Evolutionary conservation across 2,329 filamentous ascomycete species (phyloP).

Genomic region (Scedosporium minutisporum): DNA sequence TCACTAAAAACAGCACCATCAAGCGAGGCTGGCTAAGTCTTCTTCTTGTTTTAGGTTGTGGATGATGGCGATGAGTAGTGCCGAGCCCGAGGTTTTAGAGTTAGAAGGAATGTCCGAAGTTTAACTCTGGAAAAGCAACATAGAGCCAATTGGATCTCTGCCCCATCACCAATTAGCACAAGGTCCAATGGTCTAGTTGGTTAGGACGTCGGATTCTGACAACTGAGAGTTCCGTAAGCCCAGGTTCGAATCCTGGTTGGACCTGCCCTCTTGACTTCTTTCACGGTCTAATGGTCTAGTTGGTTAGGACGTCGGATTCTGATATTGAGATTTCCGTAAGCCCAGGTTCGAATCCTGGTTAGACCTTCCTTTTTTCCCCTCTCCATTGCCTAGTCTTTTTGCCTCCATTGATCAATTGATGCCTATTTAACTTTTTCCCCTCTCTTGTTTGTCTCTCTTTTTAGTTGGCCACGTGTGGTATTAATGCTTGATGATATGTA

Average conservation of each 20-base stretch:
- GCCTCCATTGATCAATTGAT: too few relatives aligned
- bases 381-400: too few relatives aligned
- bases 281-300: background rate
- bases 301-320: background rate
- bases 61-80: too few relatives aligned
- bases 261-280: background rate
- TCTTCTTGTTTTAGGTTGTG: too few relatives aligned
- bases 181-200: conserved; percentile 1
- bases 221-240: background rate
- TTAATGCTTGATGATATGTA: too few relatives aligned
- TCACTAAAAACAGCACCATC: too few relatives aligned
- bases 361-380: background rate
- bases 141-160: background rate
- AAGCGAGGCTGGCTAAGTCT: too few relatives aligned
- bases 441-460: too few relatives aligned
- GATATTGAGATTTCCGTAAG: background rate
- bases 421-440: background rate
- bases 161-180: background rate
- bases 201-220: conserved; percentile 1
- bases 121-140: background rate
- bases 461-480: too few relatives aligned
- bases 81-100: too few relatives aligned
- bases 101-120: too few relatives aligned
- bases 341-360: background rate
- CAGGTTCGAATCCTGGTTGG: conserved; percentile 1